Conservation (phyloP, 2,329 filamentous ascomycete genomes). For the Setomelanomma holmii region DNA sequence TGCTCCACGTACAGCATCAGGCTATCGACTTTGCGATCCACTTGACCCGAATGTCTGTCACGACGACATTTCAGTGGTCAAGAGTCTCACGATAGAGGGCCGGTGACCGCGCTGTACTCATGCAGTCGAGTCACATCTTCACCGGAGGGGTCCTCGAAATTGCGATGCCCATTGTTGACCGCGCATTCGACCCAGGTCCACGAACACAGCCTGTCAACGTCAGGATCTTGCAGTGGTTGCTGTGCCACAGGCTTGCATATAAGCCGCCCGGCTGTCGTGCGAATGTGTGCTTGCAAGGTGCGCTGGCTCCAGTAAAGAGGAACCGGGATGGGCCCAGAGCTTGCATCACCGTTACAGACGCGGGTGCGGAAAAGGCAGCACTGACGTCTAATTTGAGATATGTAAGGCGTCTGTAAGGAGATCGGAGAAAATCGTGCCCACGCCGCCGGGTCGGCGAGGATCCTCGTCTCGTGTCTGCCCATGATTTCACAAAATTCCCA, state of each 20-base stretch:
- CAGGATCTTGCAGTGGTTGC: neutral
- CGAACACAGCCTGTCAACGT: neutral
- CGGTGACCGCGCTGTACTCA: neutral
- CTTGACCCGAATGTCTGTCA: neutral
- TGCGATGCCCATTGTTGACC: neutral
- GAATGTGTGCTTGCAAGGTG: slow-evolving; percentile 24
- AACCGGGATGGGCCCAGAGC: slow-evolving; percentile 22
- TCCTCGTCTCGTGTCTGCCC: slow-evolving; percentile 14
- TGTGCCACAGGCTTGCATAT: neutral
- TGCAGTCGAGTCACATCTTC: neutral
- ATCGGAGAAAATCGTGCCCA: slow-evolving; percentile 34
- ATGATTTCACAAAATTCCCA: neutral
- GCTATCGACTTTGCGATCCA: neutral
- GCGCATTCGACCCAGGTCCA: neutral
- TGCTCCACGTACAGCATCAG: neutral
- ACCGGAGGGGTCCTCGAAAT: neutral
- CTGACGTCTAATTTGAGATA: slow-evolving; percentile 21
- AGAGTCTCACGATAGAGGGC: neutral
- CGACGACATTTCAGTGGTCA: neutral
- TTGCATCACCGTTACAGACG: slow-evolving; percentile 22
- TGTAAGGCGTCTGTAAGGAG: slow-evolving; percentile 14
- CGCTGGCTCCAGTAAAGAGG: slow-evolving; percentile 41
- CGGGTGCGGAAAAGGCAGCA: slow-evolving; percentile 2
- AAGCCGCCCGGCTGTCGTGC: slow-evolving; percentile 28
- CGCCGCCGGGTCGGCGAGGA: slow-evolving; percentile 19